Percentiles rank a stretch among this genome's conserved stretches.
Conservation (phyloP, 2,329 filamentous ascomycete genomes). For the Dactylellina sp. region DNA sequence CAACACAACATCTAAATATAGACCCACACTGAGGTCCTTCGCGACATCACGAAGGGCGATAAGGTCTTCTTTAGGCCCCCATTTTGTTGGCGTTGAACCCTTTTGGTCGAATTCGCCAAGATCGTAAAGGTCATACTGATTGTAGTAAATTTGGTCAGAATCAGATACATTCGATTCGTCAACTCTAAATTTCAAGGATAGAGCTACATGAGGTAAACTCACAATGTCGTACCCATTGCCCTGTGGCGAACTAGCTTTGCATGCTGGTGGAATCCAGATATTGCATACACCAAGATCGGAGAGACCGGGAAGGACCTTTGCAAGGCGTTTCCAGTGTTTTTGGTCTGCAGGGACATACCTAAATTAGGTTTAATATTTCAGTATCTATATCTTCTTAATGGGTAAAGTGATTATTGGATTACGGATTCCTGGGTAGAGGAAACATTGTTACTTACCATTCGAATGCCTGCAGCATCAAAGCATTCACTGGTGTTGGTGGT, state of each 20-base stretch:
- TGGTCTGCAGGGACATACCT: conserved; percentile 73
- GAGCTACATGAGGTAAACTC: conserved; percentile 61
- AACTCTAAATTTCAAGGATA: neutral
- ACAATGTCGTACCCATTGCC: conserved; percentile 75
- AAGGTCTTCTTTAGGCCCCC: conserved; percentile 75
- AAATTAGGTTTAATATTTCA: neutral
- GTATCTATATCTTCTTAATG: too few species aligned
- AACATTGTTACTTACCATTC: conserved; percentile 68
- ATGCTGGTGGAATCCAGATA: conserved; percentile 78
- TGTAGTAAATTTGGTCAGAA: too few species aligned
- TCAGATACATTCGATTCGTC: too few species aligned
- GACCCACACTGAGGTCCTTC: conserved; percentile 68
- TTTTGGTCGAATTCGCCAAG: conserved; percentile 80
- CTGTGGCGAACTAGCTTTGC: conserved; percentile 73
- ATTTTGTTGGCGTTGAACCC: conserved; percentile 73
- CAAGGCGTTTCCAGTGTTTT: conserved; percentile 73
- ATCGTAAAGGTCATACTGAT: conserved; percentile 76
- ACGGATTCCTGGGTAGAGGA: too few species aligned
- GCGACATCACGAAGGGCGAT: conserved; percentile 68
- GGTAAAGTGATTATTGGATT: too few species aligned
- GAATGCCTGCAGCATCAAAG: conserved; percentile 74
- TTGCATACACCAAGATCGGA: conserved; percentile 72
- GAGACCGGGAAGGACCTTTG: conserved; percentile 68
- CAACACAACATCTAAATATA: conserved; percentile 78
- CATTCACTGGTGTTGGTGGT: conserved; percentile 44